Evolutionary conservation across 345 rosid species (phyloP).

Genomic region (Eucalyptus urophylla): DNA sequence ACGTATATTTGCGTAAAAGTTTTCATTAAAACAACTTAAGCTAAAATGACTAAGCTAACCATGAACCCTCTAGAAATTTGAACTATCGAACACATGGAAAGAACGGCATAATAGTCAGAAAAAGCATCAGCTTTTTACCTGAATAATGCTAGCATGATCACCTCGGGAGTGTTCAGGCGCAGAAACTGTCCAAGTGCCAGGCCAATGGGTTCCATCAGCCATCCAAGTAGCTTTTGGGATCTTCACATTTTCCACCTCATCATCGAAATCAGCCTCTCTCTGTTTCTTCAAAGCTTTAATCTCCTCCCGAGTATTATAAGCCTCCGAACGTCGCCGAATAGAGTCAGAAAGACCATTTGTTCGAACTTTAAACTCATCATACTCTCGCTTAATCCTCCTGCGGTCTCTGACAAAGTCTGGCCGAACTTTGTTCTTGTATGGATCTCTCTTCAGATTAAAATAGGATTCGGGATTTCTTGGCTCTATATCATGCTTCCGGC

Average conservation of each 20-base stretch:
- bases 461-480: constrained; percentile 84
- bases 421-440: constrained; percentile 60
- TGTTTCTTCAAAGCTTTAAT: constrained; percentile 49
- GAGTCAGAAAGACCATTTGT: constrained; percentile 56
- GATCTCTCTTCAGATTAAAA: constrained; percentile 60
- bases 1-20: not conserved
- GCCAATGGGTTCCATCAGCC: constrained; percentile 82
- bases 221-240: constrained; percentile 81
- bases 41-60: not conserved
- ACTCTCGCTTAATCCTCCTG: constrained; percentile 57
- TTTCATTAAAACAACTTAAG: not conserved
- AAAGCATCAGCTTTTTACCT: constrained; percentile 18
- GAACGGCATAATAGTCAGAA: not conserved
- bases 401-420: constrained; percentile 72
- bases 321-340: constrained; percentile 64
- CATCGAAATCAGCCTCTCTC: constrained; percentile 34
- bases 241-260: constrained; percentile 42
- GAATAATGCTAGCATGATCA: constrained; percentile 74
- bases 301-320: constrained; percentile 66
- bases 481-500: constrained; percentile 62
- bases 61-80: not conserved
- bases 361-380: constrained; percentile 79
- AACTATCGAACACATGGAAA: not conserved
- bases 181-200: constrained; percentile 64
- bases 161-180: constrained; percentile 52